Evolutionary conservation across 2,329 filamentous ascomycete species (phyloP), one percentile per base, ranked within the genome.

Genomic region (Cercospora beticola): DNA sequence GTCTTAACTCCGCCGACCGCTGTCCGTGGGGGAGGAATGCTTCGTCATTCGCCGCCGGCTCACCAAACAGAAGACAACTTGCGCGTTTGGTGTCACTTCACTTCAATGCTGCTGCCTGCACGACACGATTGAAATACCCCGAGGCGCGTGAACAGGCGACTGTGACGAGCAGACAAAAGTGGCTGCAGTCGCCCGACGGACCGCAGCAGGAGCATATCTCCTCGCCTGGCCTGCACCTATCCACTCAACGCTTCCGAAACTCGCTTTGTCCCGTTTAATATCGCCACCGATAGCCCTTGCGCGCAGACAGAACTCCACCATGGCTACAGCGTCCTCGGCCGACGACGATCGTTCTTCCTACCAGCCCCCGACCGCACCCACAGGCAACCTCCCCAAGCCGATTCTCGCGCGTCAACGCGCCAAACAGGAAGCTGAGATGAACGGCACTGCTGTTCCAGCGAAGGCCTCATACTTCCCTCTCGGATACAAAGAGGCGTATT

Each of bases 401-500:
- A 71, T 63, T 68, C 74, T 80, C 18, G 78, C 78, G 8, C 72
- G 78, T 5, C 76, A 79, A 36, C 76, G 78, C 26, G 71, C 71
- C 21, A 72, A 74, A 60, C 71, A 77, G 57, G 74, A 76, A 31
- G 72, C 71, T 36, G 72, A 72, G 16, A 69, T 67, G 28, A 61
- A 65, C 60, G 67, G 64, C 61, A 57, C 56, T 60, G 64, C 58
- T 52, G 67, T 61, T 60, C 66, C 59, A 65, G 65, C 65, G 10
- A 73, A 74, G 59, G 62, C 66, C 12, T 74, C 70, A 59, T 81
- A 78, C 64, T 98, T 99, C 73, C 94, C 95, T 2, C 82, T 98
- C 23, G 90, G 93, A 61, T 97, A 97, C 82, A 95, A 94, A 76
- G 93, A 97, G 68, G 94, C 92, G 16, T 92, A 93, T 71, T 90